phyloP scores from a whole-genome alignment of 228 moss, liverwort and hornwort genomes.

The Sphagnum magellanicum region DNA sequence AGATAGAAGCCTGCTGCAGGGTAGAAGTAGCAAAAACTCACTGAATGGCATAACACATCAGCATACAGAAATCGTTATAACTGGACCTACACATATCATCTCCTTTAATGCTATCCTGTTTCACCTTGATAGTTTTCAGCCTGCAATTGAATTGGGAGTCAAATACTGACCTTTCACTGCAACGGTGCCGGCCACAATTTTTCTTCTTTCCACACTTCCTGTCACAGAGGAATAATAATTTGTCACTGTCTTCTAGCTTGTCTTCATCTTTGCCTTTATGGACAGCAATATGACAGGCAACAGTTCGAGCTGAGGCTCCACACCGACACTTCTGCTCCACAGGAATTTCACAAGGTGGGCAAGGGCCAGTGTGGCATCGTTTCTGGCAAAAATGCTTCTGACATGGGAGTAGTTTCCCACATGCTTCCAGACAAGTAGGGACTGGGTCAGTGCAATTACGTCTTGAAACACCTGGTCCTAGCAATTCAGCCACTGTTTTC shows the following conservation, averaged over 20 bases:
- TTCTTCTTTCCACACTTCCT: slow-evolving; percentile 87
- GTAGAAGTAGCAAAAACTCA: no score
- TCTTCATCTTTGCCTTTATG: slow-evolving; percentile 16
- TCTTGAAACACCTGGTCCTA: slow-evolving; percentile 27
- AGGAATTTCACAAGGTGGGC: slow-evolving; percentile 62
- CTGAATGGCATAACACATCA: no score
- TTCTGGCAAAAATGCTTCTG: slow-evolving; percentile 64
- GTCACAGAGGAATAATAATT: slow-evolving; percentile 69
- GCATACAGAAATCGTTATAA: no score
- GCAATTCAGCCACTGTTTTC: slow-evolving; percentile 37
- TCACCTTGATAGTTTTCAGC: no score
- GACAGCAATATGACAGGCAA: slow-evolving; percentile 59
- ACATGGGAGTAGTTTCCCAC: slow-evolving; percentile 57
- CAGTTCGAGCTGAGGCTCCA: slow-evolving; percentile 63
- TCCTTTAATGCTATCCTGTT: no score
- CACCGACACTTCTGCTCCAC: slow-evolving; percentile 87
- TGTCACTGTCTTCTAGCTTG: background rate
- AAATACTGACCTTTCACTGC: slow-evolving; percentile 53
- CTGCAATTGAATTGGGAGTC: no score
- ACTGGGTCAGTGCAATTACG: slow-evolving; percentile 61
- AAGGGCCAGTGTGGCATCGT: slow-evolving; percentile 68
- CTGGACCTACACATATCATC: no score
- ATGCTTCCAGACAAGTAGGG: slow-evolving; percentile 71
- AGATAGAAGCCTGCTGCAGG: no score
- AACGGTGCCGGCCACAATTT: slow-evolving; percentile 85